These are phyloP conservation scores for Celoporthe dispersa DNA, from an alignment of 2,329 filamentous ascomycete species.

Conservation along the genomic window DNA sequence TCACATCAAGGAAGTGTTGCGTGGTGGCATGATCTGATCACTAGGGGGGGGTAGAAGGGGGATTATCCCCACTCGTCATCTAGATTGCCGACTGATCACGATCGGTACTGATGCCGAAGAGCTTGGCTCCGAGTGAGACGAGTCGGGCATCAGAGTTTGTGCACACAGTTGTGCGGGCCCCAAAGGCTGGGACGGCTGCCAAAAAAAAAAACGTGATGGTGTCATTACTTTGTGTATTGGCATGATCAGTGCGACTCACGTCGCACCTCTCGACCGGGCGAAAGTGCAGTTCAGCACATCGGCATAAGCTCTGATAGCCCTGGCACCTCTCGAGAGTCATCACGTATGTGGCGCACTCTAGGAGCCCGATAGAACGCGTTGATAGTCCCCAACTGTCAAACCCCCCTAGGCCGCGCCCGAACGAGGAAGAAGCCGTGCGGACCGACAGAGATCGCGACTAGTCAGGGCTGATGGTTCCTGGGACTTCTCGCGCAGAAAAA, in stretches of 20 bases:
- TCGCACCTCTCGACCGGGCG: background rate
- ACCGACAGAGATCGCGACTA: constrained; percentile 1
- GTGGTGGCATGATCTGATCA: background rate
- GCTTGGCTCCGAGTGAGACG: background rate
- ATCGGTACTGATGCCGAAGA: constrained; percentile 6
- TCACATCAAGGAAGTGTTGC: background rate
- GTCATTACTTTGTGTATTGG: background rate
- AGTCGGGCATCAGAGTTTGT: background rate
- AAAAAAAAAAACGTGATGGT: background rate
- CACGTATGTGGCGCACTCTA: constrained; percentile 13
- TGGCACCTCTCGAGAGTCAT: background rate
- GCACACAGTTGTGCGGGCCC: background rate
- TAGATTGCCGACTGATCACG: constrained; percentile 14
- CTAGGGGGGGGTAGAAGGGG: background rate
- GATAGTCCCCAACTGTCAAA: background rate
- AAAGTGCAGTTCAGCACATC: background rate
- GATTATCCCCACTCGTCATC: background rate
- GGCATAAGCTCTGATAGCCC: background rate
- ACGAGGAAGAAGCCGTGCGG: background rate
- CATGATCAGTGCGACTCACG: background rate
- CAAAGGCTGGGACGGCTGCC: background rate
- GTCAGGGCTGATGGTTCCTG: background rate
- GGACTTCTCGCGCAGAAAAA: background rate
- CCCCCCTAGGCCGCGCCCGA: background rate
- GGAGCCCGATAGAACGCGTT: constrained; percentile 1